Evolutionary conservation across 768 basidiomycete species (phyloP), one percentile per base, ranked within the genome.

Genomic region (Mycena vulgaris): DNA sequence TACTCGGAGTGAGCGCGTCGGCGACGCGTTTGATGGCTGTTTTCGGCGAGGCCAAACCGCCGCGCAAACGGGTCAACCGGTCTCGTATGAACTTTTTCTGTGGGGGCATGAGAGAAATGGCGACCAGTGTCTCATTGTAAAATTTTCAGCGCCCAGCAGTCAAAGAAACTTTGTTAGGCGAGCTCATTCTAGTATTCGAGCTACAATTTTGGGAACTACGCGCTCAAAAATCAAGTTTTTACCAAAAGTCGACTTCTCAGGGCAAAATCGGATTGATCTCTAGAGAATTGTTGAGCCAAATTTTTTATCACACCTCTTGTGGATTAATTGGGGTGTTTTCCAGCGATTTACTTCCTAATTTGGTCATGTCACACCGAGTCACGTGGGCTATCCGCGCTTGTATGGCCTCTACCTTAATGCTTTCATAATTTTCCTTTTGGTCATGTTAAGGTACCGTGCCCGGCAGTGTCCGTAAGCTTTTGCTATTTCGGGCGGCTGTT

Each of bases 111-210:
- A 49, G 47, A 31, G 53, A 49, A 31, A 45, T 14, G 7, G 27
- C 33, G 42, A 2, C 30, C 23, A 28, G 21, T 10, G 19, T 1
- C 37, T n/a, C n/a, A 55, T 64, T 42, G 28, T 2, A 48, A 55
- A 45, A 28, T 64, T 64, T 56, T 47, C 40, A 11, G n/a, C 27
- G 51, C 52, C 19, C 51, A 42, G 21, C n/a, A 37, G 63, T 23
- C 63, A 23, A 65, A 65, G 63, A 65, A 57, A 65, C 63, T 65
- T 57, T 48, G 63, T 53, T 51, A 63, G 31, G 61, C 48, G 61
- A 23, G 28, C 61, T 8, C 35, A n/a, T n/a, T n/a, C n/a, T 19
- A 52, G 48, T 25, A 51, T 23, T 51, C 23, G 23, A 25, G 10
- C 48, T 51, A 25, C 48, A 51, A 51, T 7, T 51, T 28, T 51